Conservation (phyloP, 345 rosid genomes). For the Eucalyptus microcorys region DNA sequence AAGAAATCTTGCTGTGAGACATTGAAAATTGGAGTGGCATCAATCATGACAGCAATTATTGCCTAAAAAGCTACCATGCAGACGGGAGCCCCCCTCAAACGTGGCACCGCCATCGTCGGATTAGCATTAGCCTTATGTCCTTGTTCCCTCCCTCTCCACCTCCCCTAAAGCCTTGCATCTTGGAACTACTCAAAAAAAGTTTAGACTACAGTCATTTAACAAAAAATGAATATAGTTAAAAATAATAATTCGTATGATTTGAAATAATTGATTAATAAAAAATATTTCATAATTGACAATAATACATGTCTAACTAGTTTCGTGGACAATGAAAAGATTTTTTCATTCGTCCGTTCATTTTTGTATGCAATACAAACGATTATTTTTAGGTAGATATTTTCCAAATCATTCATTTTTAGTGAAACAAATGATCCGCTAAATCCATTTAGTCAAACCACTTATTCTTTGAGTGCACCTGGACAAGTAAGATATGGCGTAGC, state of each 20-base stretch:
- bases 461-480: too few species aligned
- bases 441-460: too few species aligned
- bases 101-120: background rate
- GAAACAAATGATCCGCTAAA: too few species aligned
- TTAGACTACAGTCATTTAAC: background rate
- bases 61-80: slow-evolving; percentile 17
- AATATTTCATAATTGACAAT: background rate
- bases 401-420: too few species aligned
- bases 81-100: background rate
- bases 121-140: background rate
- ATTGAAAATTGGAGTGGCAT: background rate
- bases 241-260: background rate
- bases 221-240: background rate
- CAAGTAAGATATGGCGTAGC: too few species aligned
- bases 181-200: background rate
- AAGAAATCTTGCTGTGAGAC: background rate
- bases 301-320: background rate
- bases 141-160: background rate
- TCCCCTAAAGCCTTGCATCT: background rate
- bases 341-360: background rate
- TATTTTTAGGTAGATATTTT: too few species aligned
- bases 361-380: too few species aligned
- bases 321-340: background rate
- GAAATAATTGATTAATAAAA: background rate
- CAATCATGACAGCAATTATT: slow-evolving; percentile 18